Evolutionary conservation across 2,329 filamentous ascomycete species (phyloP).

Genomic region (Pseudogymnoascus sp.): DNA sequence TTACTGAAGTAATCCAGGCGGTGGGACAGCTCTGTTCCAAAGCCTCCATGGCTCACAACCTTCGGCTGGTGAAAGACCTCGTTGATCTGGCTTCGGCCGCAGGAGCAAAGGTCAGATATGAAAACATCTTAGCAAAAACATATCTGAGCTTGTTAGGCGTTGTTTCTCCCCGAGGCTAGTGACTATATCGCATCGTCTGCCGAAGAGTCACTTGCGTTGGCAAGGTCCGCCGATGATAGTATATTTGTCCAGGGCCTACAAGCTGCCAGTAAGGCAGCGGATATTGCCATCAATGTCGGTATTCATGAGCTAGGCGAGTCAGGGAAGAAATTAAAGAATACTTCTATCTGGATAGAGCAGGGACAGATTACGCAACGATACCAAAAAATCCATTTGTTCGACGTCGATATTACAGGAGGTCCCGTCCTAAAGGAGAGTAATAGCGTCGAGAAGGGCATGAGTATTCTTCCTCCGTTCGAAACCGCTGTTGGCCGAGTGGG

Average conservation of each 20-base stretch:
- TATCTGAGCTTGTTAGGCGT: constrained; percentile 42
- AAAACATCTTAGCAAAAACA: neutral
- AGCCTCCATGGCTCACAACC: constrained; percentile 67
- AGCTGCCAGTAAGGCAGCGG: constrained; percentile 54
- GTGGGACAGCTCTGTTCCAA: constrained; percentile 88
- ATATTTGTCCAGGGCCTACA: constrained; percentile 72
- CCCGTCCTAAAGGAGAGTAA: constrained; percentile 54
- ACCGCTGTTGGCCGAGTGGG: constrained; percentile 69
- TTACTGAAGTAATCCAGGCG: constrained; percentile 46
- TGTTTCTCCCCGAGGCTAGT: constrained; percentile 83
- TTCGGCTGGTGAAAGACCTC: constrained; percentile 67
- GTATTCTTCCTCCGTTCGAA: constrained; percentile 62
- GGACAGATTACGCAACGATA: constrained; percentile 59
- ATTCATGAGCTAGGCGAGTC: constrained; percentile 64
- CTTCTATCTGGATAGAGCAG: constrained; percentile 56
- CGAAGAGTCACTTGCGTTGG: constrained; percentile 63
- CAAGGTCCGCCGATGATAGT: constrained; percentile 55
- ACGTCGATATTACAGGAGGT: constrained; percentile 53
- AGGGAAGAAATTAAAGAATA: constrained; percentile 52
- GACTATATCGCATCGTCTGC: constrained; percentile 75
- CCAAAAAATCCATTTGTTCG: constrained; percentile 88
- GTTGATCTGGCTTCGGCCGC: constrained; percentile 65
- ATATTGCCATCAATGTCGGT: constrained; percentile 73
- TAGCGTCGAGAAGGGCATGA: constrained; percentile 60
- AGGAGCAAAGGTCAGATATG: constrained; percentile 62